Conservation (phyloP, 2,329 filamentous ascomycete genomes). For the Pseudocercospora eumusae region DNA sequence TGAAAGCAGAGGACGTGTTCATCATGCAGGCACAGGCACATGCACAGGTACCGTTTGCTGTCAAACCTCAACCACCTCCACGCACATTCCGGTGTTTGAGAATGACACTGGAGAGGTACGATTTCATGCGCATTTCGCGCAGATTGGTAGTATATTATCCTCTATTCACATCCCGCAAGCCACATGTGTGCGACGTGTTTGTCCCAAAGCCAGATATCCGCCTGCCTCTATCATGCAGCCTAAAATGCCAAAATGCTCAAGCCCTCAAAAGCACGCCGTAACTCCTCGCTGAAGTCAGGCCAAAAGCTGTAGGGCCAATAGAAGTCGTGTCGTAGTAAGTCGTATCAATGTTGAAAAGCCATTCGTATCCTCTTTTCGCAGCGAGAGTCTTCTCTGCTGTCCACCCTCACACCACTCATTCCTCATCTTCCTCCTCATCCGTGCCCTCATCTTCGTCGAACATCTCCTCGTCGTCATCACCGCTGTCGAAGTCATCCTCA, state of each 20-base stretch:
- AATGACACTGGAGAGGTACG: neutral
- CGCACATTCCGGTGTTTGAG: neutral
- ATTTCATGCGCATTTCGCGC: neutral
- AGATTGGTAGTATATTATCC: constrained; percentile 3
- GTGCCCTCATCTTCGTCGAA: constrained; percentile 61
- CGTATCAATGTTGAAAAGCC: constrained; percentile 20
- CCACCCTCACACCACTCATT: constrained; percentile 12
- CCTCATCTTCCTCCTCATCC: constrained; percentile 27
- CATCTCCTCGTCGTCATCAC: constrained; percentile 59
- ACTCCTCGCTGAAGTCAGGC: constrained; percentile 24
- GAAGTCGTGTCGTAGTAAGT: constrained; percentile 19
- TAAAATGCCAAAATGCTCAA: constrained; percentile 3
- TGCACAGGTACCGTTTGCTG: neutral
- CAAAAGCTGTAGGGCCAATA: constrained; percentile 15
- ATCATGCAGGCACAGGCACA: neutral
- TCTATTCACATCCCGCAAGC: constrained; percentile 9
- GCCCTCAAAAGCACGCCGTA: constrained; percentile 14
- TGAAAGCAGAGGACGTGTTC: neutral
- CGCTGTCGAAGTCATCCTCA: constrained; percentile 76
- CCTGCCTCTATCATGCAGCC: constrained; percentile 6
- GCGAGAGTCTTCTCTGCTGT: constrained; percentile 8
- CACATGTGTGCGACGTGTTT: neutral
- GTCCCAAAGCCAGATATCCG: neutral
- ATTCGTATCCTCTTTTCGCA: neutral
- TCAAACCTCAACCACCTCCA: neutral